Conservation (phyloP, 805 yeast genomes). For the Kuraishia hungarica region DNA sequence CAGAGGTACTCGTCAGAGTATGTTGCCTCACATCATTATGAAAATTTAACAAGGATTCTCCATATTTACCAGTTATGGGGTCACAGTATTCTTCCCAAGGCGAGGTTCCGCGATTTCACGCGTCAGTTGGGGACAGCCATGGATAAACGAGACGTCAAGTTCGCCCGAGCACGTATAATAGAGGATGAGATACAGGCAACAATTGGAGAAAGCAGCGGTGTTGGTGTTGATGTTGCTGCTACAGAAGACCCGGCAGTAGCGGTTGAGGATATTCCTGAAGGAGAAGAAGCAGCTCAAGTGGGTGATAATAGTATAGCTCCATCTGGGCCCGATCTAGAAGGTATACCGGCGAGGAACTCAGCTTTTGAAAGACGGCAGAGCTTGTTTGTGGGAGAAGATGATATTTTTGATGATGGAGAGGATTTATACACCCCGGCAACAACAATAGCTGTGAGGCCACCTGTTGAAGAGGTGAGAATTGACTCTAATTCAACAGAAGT, state of each 20-base stretch:
- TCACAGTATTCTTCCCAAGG: constrained; percentile 69
- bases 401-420: constrained; percentile 10
- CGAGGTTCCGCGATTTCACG: constrained; percentile 65
- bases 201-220: background rate
- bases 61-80: constrained; percentile 68
- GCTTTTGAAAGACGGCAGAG: background rate
- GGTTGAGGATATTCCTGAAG: background rate
- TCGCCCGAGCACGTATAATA: constrained; percentile 29
- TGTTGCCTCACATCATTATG: constrained; percentile 35
- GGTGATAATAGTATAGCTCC: background rate
- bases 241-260: background rate
- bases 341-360: background rate
- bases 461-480: background rate
- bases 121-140: constrained; percentile 44
- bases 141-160: constrained; percentile 29
- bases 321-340: background rate
- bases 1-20: constrained; percentile 13
- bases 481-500: no score
- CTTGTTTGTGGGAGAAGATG: constrained; percentile 9
- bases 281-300: background rate
- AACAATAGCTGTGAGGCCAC: no score
- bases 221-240: background rate
- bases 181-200: constrained; percentile 24
- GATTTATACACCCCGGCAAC: constrained; percentile 12
- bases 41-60: constrained; percentile 40